These are phyloP conservation scores for Hammondia hammondi DNA, from an alignment of 169 alveolate genomes.

Conservation along the genomic window DNA sequence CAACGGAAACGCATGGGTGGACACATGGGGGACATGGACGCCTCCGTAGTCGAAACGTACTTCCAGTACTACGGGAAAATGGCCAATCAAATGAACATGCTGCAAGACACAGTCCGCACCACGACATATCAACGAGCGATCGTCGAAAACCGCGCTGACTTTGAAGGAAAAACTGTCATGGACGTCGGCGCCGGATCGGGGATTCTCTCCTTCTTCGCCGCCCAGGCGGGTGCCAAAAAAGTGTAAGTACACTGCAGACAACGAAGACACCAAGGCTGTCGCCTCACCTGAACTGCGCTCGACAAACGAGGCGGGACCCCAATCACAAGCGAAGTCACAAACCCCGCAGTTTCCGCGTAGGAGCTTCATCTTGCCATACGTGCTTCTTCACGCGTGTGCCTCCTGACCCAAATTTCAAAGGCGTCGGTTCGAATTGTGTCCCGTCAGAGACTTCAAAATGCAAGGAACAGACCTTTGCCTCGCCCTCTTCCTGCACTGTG, in stretches of 20 bases:
- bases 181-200: slow-evolving; percentile 99
- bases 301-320: too few relatives aligned
- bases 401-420: too few relatives aligned
- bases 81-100: slow-evolving; percentile 97
- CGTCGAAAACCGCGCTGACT: slow-evolving; percentile 90
- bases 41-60: slow-evolving; percentile 78
- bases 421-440: too few relatives aligned
- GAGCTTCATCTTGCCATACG: too few relatives aligned
- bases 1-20: neutral
- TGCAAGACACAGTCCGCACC: slow-evolving; percentile 90
- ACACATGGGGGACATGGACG: slow-evolving; percentile 47
- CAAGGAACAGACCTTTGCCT: too few relatives aligned
- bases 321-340: too few relatives aligned
- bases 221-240: slow-evolving; percentile 95
- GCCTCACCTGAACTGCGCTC: neutral
- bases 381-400: too few relatives aligned
- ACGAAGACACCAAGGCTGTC: neutral
- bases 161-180: slow-evolving; percentile 94
- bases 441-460: too few relatives aligned
- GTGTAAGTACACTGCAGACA: slow-evolving; percentile 80
- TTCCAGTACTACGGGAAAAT: slow-evolving; percentile 96
- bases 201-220: slow-evolving; percentile 96
- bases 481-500: too few relatives aligned
- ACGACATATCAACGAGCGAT: slow-evolving; percentile 93
- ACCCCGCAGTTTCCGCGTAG: too few relatives aligned